Conservation (phyloP, 805 yeast genomes). For the Grigorovia transvaalensis region DNA sequence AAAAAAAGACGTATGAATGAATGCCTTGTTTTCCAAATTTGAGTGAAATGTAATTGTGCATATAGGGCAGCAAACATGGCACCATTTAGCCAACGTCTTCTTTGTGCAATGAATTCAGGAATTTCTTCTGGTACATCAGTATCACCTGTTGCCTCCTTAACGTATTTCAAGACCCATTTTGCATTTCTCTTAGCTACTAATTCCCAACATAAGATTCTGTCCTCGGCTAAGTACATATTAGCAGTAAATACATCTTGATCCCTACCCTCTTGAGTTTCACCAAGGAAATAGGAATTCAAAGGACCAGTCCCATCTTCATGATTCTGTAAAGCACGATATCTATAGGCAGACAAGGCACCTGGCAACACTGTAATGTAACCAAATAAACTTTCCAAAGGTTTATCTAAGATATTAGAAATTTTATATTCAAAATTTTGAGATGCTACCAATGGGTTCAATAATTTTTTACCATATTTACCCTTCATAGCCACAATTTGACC, state of each 20-base stretch:
- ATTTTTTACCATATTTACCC: constrained; percentile 74
- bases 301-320: constrained; percentile 92
- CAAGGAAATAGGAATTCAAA: constrained; percentile 76
- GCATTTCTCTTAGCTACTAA: constrained; percentile 75
- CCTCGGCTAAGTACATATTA: constrained; percentile 95
- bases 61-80: constrained; percentile 94
- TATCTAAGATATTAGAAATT: constrained; percentile 91
- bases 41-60: constrained; percentile 73
- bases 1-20: constrained; percentile 68
- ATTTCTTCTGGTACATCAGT: constrained; percentile 94
- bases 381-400: constrained; percentile 84
- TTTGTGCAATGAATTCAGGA: constrained; percentile 89
- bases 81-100: constrained; percentile 98
- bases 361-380: constrained; percentile 92
- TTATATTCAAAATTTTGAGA: constrained; percentile 95
- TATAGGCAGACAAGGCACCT: constrained; percentile 90
- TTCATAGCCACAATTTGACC: constrained; percentile 96
- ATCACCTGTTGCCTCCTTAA: constrained; percentile 87
- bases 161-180: constrained; percentile 85
- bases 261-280: constrained; percentile 54
- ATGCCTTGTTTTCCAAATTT: constrained; percentile 85
- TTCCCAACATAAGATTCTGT: constrained; percentile 94
- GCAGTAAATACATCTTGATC: constrained; percentile 82
- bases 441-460: constrained; percentile 86
- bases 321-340: constrained; percentile 77